Evolutionary conservation across 495 filamentous ascomycete species (phyloP).

Genomic region (Sordaria brevicollis): DNA sequence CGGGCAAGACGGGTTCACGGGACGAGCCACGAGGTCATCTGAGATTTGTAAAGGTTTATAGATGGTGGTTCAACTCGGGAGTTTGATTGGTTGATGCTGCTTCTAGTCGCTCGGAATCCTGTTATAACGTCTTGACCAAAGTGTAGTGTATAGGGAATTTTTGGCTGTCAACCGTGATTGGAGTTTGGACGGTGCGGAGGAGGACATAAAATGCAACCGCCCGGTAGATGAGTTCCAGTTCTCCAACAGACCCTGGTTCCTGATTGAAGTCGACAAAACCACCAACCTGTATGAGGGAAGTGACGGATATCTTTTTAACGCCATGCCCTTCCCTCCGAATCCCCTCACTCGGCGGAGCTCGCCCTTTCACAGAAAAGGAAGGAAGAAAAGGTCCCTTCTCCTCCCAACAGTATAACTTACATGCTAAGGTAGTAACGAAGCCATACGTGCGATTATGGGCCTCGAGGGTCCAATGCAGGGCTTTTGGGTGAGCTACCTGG

Average conservation of each 20-base stretch:
- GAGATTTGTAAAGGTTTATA: not conserved
- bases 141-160: not conserved
- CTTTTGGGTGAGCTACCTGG: too few species aligned
- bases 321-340: not conserved
- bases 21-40: not conserved
- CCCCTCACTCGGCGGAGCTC: not conserved
- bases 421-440: not conserved
- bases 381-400: not conserved
- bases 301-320: not conserved
- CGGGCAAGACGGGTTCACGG: not conserved
- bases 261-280: not conserved
- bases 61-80: not conserved
- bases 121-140: not conserved
- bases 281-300: not conserved
- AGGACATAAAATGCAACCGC: not conserved
- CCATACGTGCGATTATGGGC: not conserved
- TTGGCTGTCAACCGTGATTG: not conserved
- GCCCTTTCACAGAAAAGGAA: not conserved
- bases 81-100: not conserved
- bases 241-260: not conserved
- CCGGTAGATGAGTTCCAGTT: not conserved
- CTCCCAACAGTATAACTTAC: not conserved
- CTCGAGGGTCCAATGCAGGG: too few species aligned
- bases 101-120: not conserved
- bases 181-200: not conserved